Percentiles rank a stretch among this genome's conserved stretches.
Evolutionary conservation across 2,329 filamentous ascomycete genomes (phyloP).

Genomic region (Hypoxylon sp.): DNA sequence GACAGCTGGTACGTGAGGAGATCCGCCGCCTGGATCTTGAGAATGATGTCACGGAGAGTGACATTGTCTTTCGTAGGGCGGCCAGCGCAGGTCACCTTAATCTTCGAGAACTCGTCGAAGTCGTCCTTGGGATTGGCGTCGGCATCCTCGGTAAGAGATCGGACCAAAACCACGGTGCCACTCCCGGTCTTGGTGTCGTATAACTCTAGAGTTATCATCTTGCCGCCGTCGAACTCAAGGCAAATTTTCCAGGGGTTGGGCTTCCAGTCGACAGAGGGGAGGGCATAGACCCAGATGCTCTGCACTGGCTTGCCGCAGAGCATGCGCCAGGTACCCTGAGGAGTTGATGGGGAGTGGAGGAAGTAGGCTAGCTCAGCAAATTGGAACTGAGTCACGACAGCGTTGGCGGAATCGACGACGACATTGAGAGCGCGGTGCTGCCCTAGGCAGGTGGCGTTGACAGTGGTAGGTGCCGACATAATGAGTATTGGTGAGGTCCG

Average conservation of each 20-base stretch:
- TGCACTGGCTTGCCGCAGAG: not conserved
- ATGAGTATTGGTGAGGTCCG: not conserved
- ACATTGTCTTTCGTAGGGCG: not conserved
- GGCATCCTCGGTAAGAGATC: not conserved
- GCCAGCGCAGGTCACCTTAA: not conserved
- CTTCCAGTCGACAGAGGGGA: not conserved
- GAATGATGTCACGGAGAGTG: not conserved
- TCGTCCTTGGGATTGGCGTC: not conserved
- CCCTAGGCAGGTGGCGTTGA: not conserved
- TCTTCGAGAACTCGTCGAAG: not conserved
- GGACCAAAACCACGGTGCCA: constrained; percentile 1
- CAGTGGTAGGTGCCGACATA: not conserved
- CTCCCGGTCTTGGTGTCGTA: not conserved
- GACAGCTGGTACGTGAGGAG: constrained; percentile 7
- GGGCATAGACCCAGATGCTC: constrained; percentile 17
- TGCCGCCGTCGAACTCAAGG: not conserved
- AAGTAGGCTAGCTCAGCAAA: constrained; percentile 1
- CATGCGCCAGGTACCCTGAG: not conserved
- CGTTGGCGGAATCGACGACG: not conserved
- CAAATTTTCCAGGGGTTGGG: constrained; percentile 30
- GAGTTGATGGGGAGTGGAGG: not conserved
- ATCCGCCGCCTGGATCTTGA: not conserved
- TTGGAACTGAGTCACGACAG: constrained; percentile 1
- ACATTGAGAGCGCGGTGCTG: not conserved
- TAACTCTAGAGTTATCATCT: constrained; percentile 17